A percentile compares a stretch with the other conserved stretches of the same genome.
phyloP scores from a whole-genome alignment of 2,329 filamentous ascomycete genomes.

The Bipolaris cookei region DNA sequence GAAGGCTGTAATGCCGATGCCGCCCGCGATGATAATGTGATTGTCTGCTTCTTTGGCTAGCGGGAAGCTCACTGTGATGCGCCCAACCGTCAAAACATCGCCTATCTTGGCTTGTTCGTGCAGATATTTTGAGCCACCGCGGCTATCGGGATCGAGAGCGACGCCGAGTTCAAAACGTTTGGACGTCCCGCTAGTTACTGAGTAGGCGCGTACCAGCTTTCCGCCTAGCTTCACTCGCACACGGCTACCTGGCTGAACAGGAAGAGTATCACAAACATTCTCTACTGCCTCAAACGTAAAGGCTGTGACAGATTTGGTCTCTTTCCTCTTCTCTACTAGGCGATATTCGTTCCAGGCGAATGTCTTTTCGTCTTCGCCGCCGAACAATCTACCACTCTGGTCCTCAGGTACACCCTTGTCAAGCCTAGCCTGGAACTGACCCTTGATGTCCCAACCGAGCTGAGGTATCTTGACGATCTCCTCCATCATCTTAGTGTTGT shows the following conservation, averaged over 20 bases:
- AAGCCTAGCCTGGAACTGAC: constrained; percentile 62
- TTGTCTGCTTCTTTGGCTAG: constrained; percentile 57
- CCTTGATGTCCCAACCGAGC: constrained; percentile 58
- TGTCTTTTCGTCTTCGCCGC: constrained; percentile 35
- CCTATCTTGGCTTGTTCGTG: constrained; percentile 59
- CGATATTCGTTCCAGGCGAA: constrained; percentile 49
- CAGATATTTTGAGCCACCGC: constrained; percentile 67
- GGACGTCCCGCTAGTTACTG: constrained; percentile 60
- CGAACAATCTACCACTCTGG: constrained; percentile 36
- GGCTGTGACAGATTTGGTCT: constrained; percentile 60
- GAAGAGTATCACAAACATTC: constrained; percentile 38
- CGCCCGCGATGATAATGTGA: constrained; percentile 69
- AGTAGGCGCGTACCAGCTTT: constrained; percentile 65
- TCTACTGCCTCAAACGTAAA: constrained; percentile 60
- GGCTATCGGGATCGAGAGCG: constrained; percentile 60
- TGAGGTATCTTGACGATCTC: constrained; percentile 52
- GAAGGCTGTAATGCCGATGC: constrained; percentile 72
- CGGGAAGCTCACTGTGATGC: constrained; percentile 59
- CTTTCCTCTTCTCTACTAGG: constrained; percentile 57
- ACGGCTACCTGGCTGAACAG: constrained; percentile 59
- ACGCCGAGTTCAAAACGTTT: constrained; percentile 64
- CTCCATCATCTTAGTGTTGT: constrained; percentile 57
- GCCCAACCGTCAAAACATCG: constrained; percentile 59
- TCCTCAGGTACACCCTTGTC: constrained; percentile 52
- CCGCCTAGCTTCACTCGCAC: constrained; percentile 64